Evolutionary conservation across 768 basidiomycete species (phyloP).

Genomic region (Mycena vitilis): DNA sequence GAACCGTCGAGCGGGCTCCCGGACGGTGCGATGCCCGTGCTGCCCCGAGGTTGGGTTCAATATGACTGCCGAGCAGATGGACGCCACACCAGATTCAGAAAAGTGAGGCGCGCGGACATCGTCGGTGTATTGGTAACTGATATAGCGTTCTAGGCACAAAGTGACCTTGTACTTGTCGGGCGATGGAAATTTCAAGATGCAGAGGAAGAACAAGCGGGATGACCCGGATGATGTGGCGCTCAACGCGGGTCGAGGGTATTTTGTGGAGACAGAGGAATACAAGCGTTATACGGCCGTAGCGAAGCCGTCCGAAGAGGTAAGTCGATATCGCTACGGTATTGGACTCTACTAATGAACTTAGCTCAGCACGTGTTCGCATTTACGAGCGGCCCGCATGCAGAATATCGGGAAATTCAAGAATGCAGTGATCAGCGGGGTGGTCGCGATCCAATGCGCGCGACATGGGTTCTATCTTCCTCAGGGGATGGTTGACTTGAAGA

Average conservation of each 20-base stretch:
- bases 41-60: slow-evolving; percentile 35
- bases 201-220: slow-evolving; percentile 11
- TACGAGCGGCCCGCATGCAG: slow-evolving; percentile 39
- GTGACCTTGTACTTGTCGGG: background rate
- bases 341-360: background rate
- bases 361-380: background rate
- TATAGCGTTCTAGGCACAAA: slow-evolving; percentile 3
- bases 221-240: slow-evolving; percentile 17
- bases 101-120: background rate
- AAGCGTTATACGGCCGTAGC: background rate
- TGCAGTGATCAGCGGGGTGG: slow-evolving; percentile 42
- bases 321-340: too few species aligned
- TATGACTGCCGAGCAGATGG: slow-evolving; percentile 7
- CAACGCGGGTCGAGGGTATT: background rate
- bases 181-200: slow-evolving; percentile 16
- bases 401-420: slow-evolving; percentile 44
- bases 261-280: background rate
- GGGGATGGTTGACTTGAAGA: slow-evolving; percentile 27
- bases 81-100: background rate
- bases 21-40: slow-evolving; percentile 23
- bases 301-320: background rate
- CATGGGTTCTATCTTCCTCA: slow-evolving; percentile 42
- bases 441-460: slow-evolving; percentile 44
- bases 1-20: background rate
- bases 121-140: background rate